Base-by-base conservation (phyloP, 345 rosid genomes). In the Hirschfeldia incana region DNA sequence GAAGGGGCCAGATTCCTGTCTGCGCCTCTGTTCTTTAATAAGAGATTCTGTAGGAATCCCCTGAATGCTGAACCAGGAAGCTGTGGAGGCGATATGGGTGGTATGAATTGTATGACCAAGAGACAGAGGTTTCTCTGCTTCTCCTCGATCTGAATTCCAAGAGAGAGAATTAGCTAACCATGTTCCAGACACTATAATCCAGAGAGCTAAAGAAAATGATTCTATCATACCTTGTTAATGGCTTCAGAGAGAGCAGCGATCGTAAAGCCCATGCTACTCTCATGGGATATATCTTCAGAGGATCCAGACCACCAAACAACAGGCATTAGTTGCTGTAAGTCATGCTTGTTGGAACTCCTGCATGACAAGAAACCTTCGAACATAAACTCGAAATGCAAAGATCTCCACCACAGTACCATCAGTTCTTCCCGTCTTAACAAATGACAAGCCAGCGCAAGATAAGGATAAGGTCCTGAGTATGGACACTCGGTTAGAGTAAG, bases 221-320 rank as follows among this genome's bases (percentile, higher is more conserved):
- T 30, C 0, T 58, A 59, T 34, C 33, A 68, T 88, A 92, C 99
- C 97, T 92, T 92, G 83, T 81, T 84, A 78, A 89, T 81, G 77
- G 96, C 86, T 51, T 91, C 97, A 10, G 91, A 88, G 73, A 95
- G 88, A 74, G 94, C 93, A 39, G 90, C 76, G 42, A 93, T 84
- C 6, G 96, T 85, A 83, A 95, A 82, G 65, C 83, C 72, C 99
- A 95, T 91, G 85, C 97, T 90, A 79, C 83, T 85, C 86, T 91
- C 98, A 69, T 78, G 67, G 64, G 93, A 90, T 32, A 86, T 74
- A 74, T 90, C 97, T 82, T 95, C 99, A 78, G 82, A 86, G 69
- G 97, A 91, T 65, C 99, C 93, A 85, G 98, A 93, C 99, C 99
- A 95, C 98, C 98, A 95, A 82, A 93, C 96, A 84, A 91, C 89